Conservation (phyloP, 805 yeast genomes). For the Myxozyma sirexii region DNA sequence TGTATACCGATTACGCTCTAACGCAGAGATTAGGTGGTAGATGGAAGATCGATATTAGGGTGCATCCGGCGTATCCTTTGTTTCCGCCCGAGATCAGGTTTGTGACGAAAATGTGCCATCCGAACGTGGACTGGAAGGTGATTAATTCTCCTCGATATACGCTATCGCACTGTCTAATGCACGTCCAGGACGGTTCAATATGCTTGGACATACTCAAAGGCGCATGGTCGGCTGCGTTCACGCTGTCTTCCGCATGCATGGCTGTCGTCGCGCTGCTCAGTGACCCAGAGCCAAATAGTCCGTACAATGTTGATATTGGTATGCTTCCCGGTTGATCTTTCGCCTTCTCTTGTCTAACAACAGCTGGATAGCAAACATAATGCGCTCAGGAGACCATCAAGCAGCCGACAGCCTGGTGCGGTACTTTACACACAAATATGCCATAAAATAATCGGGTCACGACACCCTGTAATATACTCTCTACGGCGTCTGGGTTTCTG, state of each 20-base stretch:
- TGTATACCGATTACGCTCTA: background rate
- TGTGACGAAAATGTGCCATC: constrained; percentile 43
- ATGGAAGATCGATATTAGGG: constrained; percentile 51
- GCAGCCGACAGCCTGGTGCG: constrained; percentile 40
- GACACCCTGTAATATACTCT: background rate
- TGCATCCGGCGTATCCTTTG: constrained; percentile 51
- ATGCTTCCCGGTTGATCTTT: background rate
- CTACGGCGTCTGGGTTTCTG: background rate
- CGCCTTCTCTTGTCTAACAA: too few relatives aligned
- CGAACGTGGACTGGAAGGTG: constrained; percentile 44
- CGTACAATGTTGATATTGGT: constrained; percentile 47
- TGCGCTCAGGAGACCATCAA: constrained; percentile 39
- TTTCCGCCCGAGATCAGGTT: constrained; percentile 54
- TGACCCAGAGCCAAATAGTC: constrained; percentile 46
- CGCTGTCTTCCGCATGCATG: constrained; percentile 42
- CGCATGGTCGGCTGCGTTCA: constrained; percentile 49
- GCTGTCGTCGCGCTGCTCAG: constrained; percentile 45
- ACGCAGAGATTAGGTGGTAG: constrained; percentile 49
- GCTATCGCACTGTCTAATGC: background rate
- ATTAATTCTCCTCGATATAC: background rate
- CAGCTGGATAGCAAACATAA: constrained; percentile 35
- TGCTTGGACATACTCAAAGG: constrained; percentile 45
- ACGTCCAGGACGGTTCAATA: constrained; percentile 43
- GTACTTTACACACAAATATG: constrained; percentile 38
- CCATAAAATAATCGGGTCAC: background rate